Evolutionary conservation across 2,329 filamentous ascomycete genomes (phyloP).

Genomic region (Aspergillus pseudotamarii): DNA sequence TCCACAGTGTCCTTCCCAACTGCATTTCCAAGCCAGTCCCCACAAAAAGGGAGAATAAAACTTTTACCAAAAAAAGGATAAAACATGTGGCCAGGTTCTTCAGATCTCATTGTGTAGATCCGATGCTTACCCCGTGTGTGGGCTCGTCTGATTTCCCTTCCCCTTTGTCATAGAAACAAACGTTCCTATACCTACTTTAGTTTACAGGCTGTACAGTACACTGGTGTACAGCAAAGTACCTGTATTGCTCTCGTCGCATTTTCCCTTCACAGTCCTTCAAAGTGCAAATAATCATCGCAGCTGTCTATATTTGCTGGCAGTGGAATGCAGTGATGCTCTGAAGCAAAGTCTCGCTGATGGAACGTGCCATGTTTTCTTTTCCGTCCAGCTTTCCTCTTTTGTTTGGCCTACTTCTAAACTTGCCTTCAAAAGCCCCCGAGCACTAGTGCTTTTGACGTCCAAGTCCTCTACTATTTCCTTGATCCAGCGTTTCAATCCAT

Average conservation of each 20-base stretch:
- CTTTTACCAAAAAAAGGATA: not conserved
- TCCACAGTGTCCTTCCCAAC: not conserved
- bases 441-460: conserved; percentile 7
- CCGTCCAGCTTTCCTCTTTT: conserved; percentile 7
- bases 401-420: conserved; percentile 15
- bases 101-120: not conserved
- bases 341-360: conserved; percentile 6
- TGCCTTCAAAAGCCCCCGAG: conserved; percentile 7
- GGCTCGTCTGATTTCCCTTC: not conserved
- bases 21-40: not conserved
- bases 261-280: not conserved
- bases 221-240: not conserved
- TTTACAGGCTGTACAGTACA: not conserved
- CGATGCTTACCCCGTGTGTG: not conserved
- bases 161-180: not conserved
- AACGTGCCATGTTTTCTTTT: conserved; percentile 19
- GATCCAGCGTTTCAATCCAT: not conserved
- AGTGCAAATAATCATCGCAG: not conserved
- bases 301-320: not conserved
- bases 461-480: not conserved
- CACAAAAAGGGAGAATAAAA: too few relatives aligned
- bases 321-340: conserved; percentile 12
- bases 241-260: not conserved
- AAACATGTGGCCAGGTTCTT: not conserved
- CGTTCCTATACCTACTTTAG: not conserved